Conservation (phyloP, 1,284 basidiomycete genomes). For the Leccinum brunneo-olivaceum region DNA sequence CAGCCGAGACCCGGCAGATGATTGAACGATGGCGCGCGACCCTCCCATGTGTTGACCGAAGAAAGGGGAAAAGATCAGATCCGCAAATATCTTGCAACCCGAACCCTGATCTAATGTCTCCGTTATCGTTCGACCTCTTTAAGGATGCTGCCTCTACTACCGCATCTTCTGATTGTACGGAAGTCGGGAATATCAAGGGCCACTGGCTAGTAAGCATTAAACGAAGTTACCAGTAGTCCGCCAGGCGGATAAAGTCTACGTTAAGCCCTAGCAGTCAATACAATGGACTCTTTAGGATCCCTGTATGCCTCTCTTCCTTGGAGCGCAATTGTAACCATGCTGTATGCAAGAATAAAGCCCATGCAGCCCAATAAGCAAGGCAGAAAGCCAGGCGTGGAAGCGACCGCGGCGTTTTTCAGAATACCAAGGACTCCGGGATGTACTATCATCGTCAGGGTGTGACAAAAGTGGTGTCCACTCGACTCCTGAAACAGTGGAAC, state of each 20-base stretch:
- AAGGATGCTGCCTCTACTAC: conserved; percentile 23
- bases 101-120: conserved; percentile 16
- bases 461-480: conserved; percentile 16
- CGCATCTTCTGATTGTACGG: conserved; percentile 30
- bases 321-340: conserved; percentile 52
- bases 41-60: conserved; percentile 13
- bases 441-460: neutral
- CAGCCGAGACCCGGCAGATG: conserved; percentile 25
- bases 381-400: conserved; percentile 41
- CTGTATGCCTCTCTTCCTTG: conserved; percentile 29
- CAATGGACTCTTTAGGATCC: neutral
- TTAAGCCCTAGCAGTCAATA: too few species aligned
- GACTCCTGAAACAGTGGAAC: neutral
- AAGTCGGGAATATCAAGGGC: conserved; percentile 27
- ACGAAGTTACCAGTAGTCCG: conserved; percentile 18
- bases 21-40: conserved; percentile 28
- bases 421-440: conserved; percentile 16
- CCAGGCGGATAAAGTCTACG: too few species aligned
- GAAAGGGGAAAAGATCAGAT: conserved; percentile 12
- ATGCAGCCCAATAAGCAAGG: conserved; percentile 47
- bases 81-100: conserved; percentile 5
- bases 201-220: conserved; percentile 29
- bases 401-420: conserved; percentile 45
- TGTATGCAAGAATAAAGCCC: conserved; percentile 61
- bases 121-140: conserved; percentile 23